Evolutionary conservation across 1,139 yeast species (phyloP), one percentile per base, ranked within the genome.

Genomic region (Nadsonia commutata): DNA sequence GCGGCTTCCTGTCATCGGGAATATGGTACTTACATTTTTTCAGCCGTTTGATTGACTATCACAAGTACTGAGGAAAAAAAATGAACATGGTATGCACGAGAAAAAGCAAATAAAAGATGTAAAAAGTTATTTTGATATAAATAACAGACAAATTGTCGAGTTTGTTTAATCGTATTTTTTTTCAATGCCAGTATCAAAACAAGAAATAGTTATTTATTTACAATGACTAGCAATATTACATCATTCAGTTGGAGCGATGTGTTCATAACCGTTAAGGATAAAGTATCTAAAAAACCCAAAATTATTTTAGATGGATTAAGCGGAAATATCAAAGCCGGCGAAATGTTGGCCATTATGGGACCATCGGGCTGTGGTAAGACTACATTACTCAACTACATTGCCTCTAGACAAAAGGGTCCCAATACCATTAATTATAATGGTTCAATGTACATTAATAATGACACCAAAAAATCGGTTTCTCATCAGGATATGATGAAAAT

Each of bases 321-420:
- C 16, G 98, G 98, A 7, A 53, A 75, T 17, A 94, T 80, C 2
- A 74, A 74, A 43, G 94, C 96, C 2, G 80, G 95, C 37, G 88
- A 88, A 58, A 81, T 94, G 51, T 60, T 88, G 58, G 97, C 98
- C 0, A 86, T 90, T 36, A 84, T 90, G 94, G 98, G 98, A 37
- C 96, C 96, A 2, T 86, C 96, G 0, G 98, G 98, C 43, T 97
- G 97, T 9, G 98, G 98, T 46, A 90, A 90, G 58, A 88, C 98
- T 0, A 90, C 98, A 0, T 63, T 90, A 39, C 66, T 90, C 46
- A 98, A 90, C 57, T 85, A 90, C 45, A 66, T 90, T 47, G 97
- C 97, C 1, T 81, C 79, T 41, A 90, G 88, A 57, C 75, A 78
- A 54, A 90, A 90, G 58, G 71, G 78, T 37, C 98, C 98, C 2